Conservation (phyloP, 1,139 yeast genomes). For the Pichia sp. region DNA sequence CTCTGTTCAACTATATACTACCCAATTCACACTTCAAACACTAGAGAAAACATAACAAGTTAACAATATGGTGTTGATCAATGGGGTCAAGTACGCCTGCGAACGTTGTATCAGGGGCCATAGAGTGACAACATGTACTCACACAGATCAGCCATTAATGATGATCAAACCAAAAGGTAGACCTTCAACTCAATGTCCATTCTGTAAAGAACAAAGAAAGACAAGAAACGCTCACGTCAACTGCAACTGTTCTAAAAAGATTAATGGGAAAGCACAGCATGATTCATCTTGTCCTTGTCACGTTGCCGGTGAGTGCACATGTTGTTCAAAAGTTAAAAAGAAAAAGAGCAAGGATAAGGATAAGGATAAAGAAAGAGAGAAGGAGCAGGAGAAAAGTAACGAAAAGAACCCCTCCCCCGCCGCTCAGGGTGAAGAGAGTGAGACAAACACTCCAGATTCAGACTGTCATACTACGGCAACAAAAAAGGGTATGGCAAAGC, state of each 20-base stretch:
- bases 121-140: constrained; percentile 88
- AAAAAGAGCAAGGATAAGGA: constrained; percentile 6
- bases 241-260: constrained; percentile 64
- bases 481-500: neutral
- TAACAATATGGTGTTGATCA: constrained; percentile 68
- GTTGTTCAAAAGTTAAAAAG: constrained; percentile 35
- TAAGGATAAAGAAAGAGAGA: constrained; percentile 12
- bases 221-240: constrained; percentile 60
- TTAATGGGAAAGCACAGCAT: constrained; percentile 32
- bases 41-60: neutral
- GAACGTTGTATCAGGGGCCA: constrained; percentile 96
- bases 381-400: neutral
- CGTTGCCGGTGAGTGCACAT: constrained; percentile 51
- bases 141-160: constrained; percentile 82
- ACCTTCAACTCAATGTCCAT: constrained; percentile 87
- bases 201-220: constrained; percentile 77
- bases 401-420: neutral
- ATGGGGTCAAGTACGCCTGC: constrained; percentile 93
- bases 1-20: no score
- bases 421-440: no score
- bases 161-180: constrained; percentile 96
- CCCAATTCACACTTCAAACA: no score
- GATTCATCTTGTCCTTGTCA: constrained; percentile 44
- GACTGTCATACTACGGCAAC: neutral
- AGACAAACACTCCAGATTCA: neutral